These are phyloP conservation scores for Posidonia oceanica DNA, from an alignment of 116 monocot species.

Conservation along the genomic window DNA sequence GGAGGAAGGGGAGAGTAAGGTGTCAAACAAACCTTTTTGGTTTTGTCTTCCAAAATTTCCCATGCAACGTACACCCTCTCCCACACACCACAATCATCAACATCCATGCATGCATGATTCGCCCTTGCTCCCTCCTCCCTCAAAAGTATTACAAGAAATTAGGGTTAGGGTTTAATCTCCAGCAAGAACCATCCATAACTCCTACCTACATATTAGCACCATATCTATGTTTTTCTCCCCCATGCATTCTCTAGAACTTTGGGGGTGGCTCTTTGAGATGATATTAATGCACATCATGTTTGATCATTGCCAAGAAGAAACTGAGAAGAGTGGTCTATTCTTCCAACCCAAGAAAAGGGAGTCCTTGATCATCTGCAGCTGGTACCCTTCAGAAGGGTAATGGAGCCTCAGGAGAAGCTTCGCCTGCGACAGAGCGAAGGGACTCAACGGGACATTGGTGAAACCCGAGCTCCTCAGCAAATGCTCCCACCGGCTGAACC, in stretches of 20 bases:
- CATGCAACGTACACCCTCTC: constrained; percentile 39
- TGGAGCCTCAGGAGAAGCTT: constrained; percentile 69
- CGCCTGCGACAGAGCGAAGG: constrained; percentile 80
- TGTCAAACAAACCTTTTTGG: background rate
- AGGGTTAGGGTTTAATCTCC: constrained; percentile 7
- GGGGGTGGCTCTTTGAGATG: background rate
- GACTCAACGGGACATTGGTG: constrained; percentile 24
- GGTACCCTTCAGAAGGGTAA: constrained; percentile 90
- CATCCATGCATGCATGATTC: constrained; percentile 9
- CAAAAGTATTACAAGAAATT: constrained; percentile 6
- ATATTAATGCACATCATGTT: background rate
- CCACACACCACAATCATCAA: background rate
- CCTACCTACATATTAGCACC: background rate
- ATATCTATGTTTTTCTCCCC: background rate
- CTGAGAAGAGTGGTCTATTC: constrained; percentile 76
- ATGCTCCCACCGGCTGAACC: constrained; percentile 66
- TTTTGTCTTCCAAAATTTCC: constrained; percentile 14
- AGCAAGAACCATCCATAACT: background rate
- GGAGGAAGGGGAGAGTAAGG: background rate
- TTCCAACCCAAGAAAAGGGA: constrained; percentile 83
- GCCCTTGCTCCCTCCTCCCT: background rate
- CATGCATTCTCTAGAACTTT: background rate
- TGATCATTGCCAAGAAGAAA: constrained; percentile 71
- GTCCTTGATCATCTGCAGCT: constrained; percentile 44
- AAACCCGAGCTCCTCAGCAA: constrained; percentile 44